A percentile compares a stretch with the other conserved stretches of the same genome.
These are phyloP conservation scores for Candida odintsovae DNA, from an alignment of 805 yeast species.

Conservation along the genomic window DNA sequence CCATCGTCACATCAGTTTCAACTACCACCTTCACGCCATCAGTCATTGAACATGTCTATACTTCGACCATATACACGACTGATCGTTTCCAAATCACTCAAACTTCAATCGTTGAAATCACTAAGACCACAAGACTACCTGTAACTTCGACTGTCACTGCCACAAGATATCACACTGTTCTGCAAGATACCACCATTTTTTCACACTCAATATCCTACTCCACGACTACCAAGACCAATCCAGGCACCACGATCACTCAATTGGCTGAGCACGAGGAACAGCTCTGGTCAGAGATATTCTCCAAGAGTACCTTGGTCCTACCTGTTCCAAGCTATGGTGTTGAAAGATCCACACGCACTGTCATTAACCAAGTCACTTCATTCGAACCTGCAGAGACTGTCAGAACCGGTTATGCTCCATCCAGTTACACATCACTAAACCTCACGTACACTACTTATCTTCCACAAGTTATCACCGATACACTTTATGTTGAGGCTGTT, in stretches of 20 bases:
- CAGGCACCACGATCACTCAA: constrained; percentile 3
- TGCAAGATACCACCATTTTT: neutral
- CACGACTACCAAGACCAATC: constrained; percentile 7
- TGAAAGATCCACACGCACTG: constrained; percentile 2
- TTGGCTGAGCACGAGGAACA: constrained; percentile 2
- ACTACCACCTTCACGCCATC: neutral
- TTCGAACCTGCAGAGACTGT: constrained; percentile 1
- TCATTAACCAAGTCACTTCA: neutral
- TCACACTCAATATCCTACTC: constrained; percentile 9
- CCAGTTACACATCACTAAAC: constrained; percentile 5
- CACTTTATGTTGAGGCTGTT: neutral
- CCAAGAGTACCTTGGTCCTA: constrained; percentile 10
- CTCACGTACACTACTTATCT: constrained; percentile 10
- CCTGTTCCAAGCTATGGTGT: constrained; percentile 10
- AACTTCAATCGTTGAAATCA: neutral
- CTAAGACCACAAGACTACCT: constrained; percentile 2
- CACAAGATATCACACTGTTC: neutral
- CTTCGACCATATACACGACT: constrained; percentile 4
- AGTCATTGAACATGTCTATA: constrained; percentile 1
- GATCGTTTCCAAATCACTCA: neutral
- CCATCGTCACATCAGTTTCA: neutral
- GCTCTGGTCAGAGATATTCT: constrained; percentile 2
- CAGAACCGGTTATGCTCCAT: constrained; percentile 5
- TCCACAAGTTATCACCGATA: constrained; percentile 1
- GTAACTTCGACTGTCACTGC: neutral